phyloP scores from a whole-genome alignment of 2,329 filamentous ascomycete genomes.

The Macrophomina phaseolina region DNA sequence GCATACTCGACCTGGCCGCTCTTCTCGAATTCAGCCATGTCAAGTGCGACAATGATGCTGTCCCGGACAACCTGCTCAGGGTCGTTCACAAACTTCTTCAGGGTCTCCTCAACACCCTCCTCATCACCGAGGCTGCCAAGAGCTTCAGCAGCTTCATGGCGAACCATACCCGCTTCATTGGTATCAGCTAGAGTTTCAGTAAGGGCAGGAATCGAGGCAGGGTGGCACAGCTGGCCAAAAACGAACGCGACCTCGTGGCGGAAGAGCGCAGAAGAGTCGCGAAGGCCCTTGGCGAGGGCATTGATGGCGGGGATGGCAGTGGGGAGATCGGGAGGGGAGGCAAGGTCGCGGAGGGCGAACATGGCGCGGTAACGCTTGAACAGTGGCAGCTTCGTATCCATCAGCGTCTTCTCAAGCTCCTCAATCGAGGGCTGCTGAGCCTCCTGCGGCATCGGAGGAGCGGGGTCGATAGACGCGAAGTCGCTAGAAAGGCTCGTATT shows the following conservation, averaged over 20 bases:
- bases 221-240: slow-evolving; percentile 94
- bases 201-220: slow-evolving; percentile 92
- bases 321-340: slow-evolving; percentile 87
- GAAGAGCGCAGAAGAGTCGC: slow-evolving; percentile 88
- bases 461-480: slow-evolving; percentile 94
- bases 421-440: slow-evolving; percentile 67
- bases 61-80: slow-evolving; percentile 92
- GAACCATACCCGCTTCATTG: slow-evolving; percentile 91
- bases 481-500: slow-evolving; percentile 63
- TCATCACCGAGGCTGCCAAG: slow-evolving; percentile 93
- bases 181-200: slow-evolving; percentile 77
- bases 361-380: slow-evolving; percentile 97
- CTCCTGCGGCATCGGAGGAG: slow-evolving; percentile 81
- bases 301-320: slow-evolving; percentile 87
- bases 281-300: slow-evolving; percentile 83
- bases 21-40: slow-evolving; percentile 98
- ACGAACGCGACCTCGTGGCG: slow-evolving; percentile 98
- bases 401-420: slow-evolving; percentile 75
- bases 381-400: slow-evolving; percentile 78
- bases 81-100: slow-evolving; percentile 86
- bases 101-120: slow-evolving; percentile 84
- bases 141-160: slow-evolving; percentile 96
- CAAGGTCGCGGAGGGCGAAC: slow-evolving; percentile 95
- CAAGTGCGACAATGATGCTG: slow-evolving; percentile 91
- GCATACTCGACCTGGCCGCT: slow-evolving; percentile 90